Conservation (phyloP, 306 rosid species). For the Delonix regia region DNA sequence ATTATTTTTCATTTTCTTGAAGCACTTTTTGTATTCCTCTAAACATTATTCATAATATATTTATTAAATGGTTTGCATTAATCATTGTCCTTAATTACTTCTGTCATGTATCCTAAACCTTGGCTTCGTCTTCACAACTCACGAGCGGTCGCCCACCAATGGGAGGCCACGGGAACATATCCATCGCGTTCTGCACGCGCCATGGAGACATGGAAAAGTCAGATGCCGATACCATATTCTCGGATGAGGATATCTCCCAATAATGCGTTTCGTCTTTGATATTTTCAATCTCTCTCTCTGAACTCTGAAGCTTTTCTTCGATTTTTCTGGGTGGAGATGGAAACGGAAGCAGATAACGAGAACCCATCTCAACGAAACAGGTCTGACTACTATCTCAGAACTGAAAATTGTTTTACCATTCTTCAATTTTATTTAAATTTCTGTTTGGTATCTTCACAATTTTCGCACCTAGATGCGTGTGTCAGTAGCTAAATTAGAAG, state of each 20-base stretch:
- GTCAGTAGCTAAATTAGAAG: constrained; percentile 1
- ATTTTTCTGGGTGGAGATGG: constrained; percentile 44
- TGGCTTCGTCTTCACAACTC: background rate
- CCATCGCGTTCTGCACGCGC: background rate
- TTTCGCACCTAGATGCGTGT: background rate
- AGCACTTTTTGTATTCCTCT: background rate
- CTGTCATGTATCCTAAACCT: too few species aligned
- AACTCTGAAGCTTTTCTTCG: constrained; percentile 6
- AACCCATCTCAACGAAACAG: constrained; percentile 50
- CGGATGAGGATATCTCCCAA: background rate
- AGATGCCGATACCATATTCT: background rate
- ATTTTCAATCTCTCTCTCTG: background rate
- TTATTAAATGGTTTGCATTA: too few species aligned
- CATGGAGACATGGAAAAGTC: background rate
- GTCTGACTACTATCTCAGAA: constrained; percentile 33
- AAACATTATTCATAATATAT: too few species aligned
- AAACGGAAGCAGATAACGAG: constrained; percentile 34
- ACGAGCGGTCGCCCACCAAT: background rate
- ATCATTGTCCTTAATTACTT: too few species aligned
- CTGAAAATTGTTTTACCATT: background rate
- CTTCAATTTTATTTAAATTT: too few species aligned
- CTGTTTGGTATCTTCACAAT: background rate
- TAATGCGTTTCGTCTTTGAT: background rate
- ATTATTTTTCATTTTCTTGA: background rate
- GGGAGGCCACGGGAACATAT: background rate